Percentiles rank a stretch among this genome's conserved stretches.
Evolutionary conservation across 23 red algal genomes (phyloP).

Genomic region (Gracilaria domingensis): DNA sequence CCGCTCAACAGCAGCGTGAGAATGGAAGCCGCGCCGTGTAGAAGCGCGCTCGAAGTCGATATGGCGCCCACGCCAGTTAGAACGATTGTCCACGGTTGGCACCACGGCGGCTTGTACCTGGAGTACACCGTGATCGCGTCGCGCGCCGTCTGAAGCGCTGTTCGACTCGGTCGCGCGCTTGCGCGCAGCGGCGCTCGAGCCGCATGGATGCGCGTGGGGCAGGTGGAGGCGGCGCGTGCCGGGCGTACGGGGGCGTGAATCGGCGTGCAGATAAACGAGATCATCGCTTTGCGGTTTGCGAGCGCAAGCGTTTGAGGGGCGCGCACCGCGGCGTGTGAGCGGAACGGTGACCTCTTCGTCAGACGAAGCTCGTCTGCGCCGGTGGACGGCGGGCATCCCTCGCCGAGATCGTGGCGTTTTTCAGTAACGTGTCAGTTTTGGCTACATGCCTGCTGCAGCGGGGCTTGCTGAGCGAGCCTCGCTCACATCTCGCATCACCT

Average conservation of each 20-base stretch:
- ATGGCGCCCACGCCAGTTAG: slow-evolving; percentile 17
- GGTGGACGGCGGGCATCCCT: too few species aligned
- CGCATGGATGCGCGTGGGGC: not conserved
- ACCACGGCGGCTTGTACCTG: slow-evolving; percentile 72
- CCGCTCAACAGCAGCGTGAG: not conserved
- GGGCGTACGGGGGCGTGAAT: not conserved
- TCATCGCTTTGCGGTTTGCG: too few species aligned
- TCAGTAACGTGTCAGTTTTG: too few species aligned
- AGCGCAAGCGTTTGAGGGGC: too few species aligned
- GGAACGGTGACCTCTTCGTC: too few species aligned
- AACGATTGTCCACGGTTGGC: slow-evolving; percentile 84
- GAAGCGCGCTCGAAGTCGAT: not conserved
- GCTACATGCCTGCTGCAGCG: too few species aligned
- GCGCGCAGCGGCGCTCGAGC: not conserved
- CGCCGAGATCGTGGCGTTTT: too few species aligned
- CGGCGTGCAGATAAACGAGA: not conserved
- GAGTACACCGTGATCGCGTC: slow-evolving; percentile 68
- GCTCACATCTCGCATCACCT: too few species aligned
- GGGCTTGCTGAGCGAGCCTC: too few species aligned
- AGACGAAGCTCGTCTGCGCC: too few species aligned
- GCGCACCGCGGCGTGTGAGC: too few species aligned
- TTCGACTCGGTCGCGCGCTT: not conserved
- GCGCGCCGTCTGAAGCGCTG: slow-evolving; percentile 7
- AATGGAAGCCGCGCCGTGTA: slow-evolving; percentile 24
- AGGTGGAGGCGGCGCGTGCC: not conserved